Evolutionary conservation across 1,284 basidiomycete genomes (phyloP), one percentile per base, ranked within the genome.

Genomic region (Pseudozyma thailandica): DNA sequence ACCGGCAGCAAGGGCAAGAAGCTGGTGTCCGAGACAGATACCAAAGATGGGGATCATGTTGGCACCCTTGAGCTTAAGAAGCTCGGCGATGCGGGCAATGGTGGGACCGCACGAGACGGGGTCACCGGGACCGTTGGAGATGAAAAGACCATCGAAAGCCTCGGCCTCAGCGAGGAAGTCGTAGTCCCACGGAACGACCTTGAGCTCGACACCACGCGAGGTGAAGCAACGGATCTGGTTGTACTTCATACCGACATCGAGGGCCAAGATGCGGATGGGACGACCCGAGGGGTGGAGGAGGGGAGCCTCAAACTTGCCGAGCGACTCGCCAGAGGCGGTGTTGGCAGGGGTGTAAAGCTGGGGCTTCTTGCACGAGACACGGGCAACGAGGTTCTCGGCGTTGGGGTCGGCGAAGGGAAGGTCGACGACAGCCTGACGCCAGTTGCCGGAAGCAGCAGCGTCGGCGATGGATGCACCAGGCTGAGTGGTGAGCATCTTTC

Each of bases 221-320:
- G 89, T 90, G 86, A 99, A 97, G 86, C 95, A 99, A 44, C 96
- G 89, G 77, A 98, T 95, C 85, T 98, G 96, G 85, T 98, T 98
- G 86, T 91, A 95, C 86, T 99, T 99, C 92, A 98, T 98, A 41
- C 96, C 96, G 53, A 98, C 94, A 84, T 99, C 96, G 57, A 98
- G 86, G 5, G 93, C 93, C 21, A 98, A 82, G 47, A 99, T 88
- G 66, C 96, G 91, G 35, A 98, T 83, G 1, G 89, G 86, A 48
- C 94, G 89, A 21, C 86, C 87, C 2, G 89, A 90, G 2, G 93
- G 92, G 84, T 98, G 93, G 49, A 89, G 81, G 62, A 87, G 87
- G 7, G 83, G 83, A 33, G 84, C 83, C 30, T 71, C 61, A 25
- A 47, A 64, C 50, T 75, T 77, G 41, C 86, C 86, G 35, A 45